Conservation (phyloP, 2,329 filamentous ascomycete genomes). For the Lachnellula subtilissima region DNA sequence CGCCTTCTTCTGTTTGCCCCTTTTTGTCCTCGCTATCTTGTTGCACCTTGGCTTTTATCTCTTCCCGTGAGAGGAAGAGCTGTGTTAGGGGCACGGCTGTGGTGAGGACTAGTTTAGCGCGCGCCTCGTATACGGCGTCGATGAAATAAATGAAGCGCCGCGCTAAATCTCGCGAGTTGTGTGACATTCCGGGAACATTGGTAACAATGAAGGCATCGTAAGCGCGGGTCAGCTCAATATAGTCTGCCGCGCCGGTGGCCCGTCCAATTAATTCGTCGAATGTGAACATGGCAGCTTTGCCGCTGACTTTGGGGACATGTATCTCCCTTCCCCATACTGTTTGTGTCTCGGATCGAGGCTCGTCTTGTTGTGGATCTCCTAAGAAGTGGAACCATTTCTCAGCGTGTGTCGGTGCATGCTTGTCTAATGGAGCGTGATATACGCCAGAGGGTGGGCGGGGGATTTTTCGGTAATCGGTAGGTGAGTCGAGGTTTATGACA, state of each 20-base stretch:
- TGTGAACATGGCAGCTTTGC: slow-evolving; percentile 82
- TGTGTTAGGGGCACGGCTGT: slow-evolving; percentile 79
- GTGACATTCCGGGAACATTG: slow-evolving; percentile 86
- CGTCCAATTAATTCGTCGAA: slow-evolving; percentile 88
- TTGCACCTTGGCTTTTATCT: slow-evolving; percentile 58
- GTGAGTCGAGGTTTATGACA: slow-evolving; percentile 91
- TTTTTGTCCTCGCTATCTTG: slow-evolving; percentile 38
- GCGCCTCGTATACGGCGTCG: slow-evolving; percentile 87
- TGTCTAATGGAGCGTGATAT: slow-evolving; percentile 84
- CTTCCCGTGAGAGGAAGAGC: slow-evolving; percentile 73
- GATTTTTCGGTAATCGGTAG: slow-evolving; percentile 96
- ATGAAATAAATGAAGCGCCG: slow-evolving; percentile 96
- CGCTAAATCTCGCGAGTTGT: slow-evolving; percentile 79
- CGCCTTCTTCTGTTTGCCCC: slow-evolving; percentile 34
- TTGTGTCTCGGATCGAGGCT: slow-evolving; percentile 72
- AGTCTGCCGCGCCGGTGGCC: slow-evolving; percentile 90
- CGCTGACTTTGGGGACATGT: slow-evolving; percentile 79
- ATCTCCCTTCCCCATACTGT: slow-evolving; percentile 92
- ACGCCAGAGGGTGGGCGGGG: slow-evolving; percentile 88
- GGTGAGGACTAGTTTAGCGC: slow-evolving; percentile 93
- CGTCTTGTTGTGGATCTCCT: slow-evolving; percentile 72
- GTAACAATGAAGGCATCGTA: slow-evolving; percentile 94
- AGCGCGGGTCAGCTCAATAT: slow-evolving; percentile 81
- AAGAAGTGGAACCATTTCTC: slow-evolving; percentile 96
- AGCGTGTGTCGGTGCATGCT: slow-evolving; percentile 71